phyloP scores from a whole-genome alignment of 2,329 filamentous ascomycete species.

The Beauveria medogensis region DNA sequence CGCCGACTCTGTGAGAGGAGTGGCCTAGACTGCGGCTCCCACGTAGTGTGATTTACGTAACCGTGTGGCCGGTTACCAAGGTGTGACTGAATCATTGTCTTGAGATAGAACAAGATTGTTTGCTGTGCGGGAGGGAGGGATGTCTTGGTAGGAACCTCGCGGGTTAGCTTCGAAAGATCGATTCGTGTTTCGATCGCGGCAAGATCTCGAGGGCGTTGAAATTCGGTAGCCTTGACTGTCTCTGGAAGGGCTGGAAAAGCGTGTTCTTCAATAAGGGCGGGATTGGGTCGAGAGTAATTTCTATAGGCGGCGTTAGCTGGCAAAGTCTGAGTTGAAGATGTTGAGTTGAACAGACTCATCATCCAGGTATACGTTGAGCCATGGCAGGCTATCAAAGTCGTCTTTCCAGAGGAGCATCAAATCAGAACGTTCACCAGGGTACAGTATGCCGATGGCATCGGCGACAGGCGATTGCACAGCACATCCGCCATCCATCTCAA shows the following conservation, averaged over 20 bases:
- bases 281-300: constrained; percentile 19
- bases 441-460: constrained; percentile 18
- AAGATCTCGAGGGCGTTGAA: neutral
- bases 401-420: constrained; percentile 16
- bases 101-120: constrained; percentile 18
- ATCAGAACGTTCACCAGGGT: constrained; percentile 20
- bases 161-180: neutral
- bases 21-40: constrained; percentile 17
- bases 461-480: constrained; percentile 11
- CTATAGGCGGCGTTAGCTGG: constrained; percentile 4
- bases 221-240: neutral
- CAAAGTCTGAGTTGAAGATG: neutral
- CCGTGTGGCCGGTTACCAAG: constrained; percentile 18
- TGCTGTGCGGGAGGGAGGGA: constrained; percentile 12
- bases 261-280: constrained; percentile 4
- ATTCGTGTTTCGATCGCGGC: neutral
- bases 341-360: constrained; percentile 16
- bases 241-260: constrained; percentile 9
- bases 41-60: constrained; percentile 20
- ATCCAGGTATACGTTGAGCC: constrained; percentile 19
- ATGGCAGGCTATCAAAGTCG: neutral
- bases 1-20: constrained; percentile 16
- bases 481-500: constrained; percentile 18
- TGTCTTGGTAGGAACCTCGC: neutral
- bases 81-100: constrained; percentile 17